These are phyloP conservation scores for Leccinum huronense DNA, from an alignment of 1,284 basidiomycete genomes.

Conservation along the genomic window DNA sequence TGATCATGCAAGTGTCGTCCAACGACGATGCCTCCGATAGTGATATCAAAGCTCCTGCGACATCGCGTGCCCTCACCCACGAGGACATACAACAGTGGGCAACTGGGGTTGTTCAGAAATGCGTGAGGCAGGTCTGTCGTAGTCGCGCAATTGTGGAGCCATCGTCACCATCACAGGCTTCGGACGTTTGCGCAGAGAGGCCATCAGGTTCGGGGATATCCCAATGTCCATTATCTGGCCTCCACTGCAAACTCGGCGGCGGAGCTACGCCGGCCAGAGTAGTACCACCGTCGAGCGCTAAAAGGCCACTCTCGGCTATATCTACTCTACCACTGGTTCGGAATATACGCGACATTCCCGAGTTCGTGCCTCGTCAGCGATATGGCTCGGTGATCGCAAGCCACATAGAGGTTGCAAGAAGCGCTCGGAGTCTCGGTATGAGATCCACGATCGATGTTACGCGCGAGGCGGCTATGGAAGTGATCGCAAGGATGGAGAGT, in stretches of 20 bases:
- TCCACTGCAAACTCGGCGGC: slow-evolving; percentile 22
- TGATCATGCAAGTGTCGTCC: slow-evolving; percentile 27
- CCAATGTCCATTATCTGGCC: slow-evolving; percentile 46
- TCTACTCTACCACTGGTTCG: slow-evolving; percentile 7
- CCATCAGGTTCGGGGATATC: slow-evolving; percentile 26
- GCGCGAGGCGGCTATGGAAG: slow-evolving; percentile 22
- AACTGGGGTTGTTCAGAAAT: slow-evolving; percentile 30
- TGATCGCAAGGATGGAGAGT: slow-evolving; percentile 29
- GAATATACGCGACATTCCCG: slow-evolving; percentile 24
- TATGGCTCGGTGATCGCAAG: neutral
- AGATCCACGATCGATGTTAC: slow-evolving; percentile 3
- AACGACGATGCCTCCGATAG: slow-evolving; percentile 11
- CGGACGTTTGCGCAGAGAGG: slow-evolving; percentile 33
- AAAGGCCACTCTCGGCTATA: neutral
- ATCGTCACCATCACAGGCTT: slow-evolving; percentile 29
- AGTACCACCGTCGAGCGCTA: neutral
- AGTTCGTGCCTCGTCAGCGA: slow-evolving; percentile 32
- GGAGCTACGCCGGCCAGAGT: neutral
- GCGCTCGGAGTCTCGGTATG: neutral
- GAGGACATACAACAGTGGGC: slow-evolving; percentile 32
- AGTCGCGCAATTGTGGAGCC: slow-evolving; percentile 14
- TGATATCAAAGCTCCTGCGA: slow-evolving; percentile 13
- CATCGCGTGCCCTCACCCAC: slow-evolving; percentile 19
- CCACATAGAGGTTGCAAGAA: neutral
- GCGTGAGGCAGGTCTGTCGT: slow-evolving; percentile 20